Evolutionary conservation across 2,329 filamentous ascomycete genomes (phyloP), one percentile per base, ranked within the genome.

Genomic region (Diaporthe citrichinensis): DNA sequence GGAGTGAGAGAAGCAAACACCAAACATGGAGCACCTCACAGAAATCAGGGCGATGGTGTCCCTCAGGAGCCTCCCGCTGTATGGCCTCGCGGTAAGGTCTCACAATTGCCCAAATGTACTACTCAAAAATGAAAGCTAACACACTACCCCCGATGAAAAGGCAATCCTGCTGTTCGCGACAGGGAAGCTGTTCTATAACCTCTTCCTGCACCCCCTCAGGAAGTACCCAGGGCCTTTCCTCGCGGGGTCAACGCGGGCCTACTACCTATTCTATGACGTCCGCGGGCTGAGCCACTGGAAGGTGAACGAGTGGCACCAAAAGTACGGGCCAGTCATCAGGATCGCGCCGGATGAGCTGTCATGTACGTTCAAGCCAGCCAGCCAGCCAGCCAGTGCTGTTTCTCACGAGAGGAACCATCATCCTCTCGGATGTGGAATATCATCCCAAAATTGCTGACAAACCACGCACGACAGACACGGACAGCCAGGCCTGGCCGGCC

Each of bases 171-270:
- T 68, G 31, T 68, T 53, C 65, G 46, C 46, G 31, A 31, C 9
- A 31, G 65, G 65, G 15, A 68, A 68, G 46, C 20, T 68, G 46
- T 68, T 78, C 28, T 78, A 78, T 46, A 74, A 78, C 36, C 72
- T 79, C 14, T 76, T 74, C 73, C 74, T 79, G n/a, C 78, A 78
- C 67, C 78, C 78, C 3, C 75, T 79, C 15, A 62, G 78, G 10
- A 72, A 77, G 20, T 77, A 78, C 68, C 78, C 78, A 7, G 78
- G 78, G 36, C 78, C 78, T 4, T 74, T 76, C 39, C 61, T 78
- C 25, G 75, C 74, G 17, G 75, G 74, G 17, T 77, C 78, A 8
- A 79, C 78, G 3, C 73, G 74, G 15, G 59, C 67, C 15, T 68
- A 68, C 36, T 67, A 74, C 36, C 49, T 74, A 23, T 74, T 41